Evolutionary conservation across 306 rosid genomes (phyloP).

Genomic region (Lathyrus sativus): DNA sequence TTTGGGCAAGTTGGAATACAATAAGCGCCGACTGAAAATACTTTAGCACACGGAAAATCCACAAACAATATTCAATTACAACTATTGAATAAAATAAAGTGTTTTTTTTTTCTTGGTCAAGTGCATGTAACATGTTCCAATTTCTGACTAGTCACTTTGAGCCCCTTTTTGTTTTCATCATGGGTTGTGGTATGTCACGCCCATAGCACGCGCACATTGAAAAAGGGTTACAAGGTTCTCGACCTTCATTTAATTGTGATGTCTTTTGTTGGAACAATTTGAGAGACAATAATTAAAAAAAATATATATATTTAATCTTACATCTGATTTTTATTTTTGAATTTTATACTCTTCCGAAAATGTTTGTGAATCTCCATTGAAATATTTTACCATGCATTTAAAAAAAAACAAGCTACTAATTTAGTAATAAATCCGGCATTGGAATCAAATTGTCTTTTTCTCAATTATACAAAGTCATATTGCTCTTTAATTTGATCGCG

Average conservation of each 20-base stretch:
- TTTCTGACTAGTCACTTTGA: background rate
- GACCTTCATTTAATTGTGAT: slow-evolving; percentile 20
- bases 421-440: too few relatives aligned
- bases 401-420: too few relatives aligned
- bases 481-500: too few relatives aligned
- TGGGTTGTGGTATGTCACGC: slow-evolving; percentile 22
- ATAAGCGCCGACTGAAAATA: slow-evolving; percentile 29
- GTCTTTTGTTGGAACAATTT: background rate
- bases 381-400: too few relatives aligned
- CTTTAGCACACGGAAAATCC: slow-evolving; percentile 46
- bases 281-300: too few relatives aligned
- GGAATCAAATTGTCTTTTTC: too few relatives aligned
- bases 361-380: too few relatives aligned
- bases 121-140: slow-evolving; percentile 6
- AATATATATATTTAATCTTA: too few relatives aligned
- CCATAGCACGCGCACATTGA: slow-evolving; percentile 34
- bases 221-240: background rate
- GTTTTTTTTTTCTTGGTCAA: background rate
- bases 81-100: too few relatives aligned
- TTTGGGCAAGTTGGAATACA: slow-evolving; percentile 34
- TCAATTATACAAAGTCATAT: too few relatives aligned
- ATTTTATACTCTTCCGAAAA: too few relatives aligned
- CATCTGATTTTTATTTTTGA: too few relatives aligned
- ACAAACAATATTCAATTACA: background rate
- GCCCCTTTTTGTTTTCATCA: background rate